Base-by-base conservation (phyloP, 225 moss, liverwort and hornwort species). In the Pseudoscleropodium purum region DNA sequence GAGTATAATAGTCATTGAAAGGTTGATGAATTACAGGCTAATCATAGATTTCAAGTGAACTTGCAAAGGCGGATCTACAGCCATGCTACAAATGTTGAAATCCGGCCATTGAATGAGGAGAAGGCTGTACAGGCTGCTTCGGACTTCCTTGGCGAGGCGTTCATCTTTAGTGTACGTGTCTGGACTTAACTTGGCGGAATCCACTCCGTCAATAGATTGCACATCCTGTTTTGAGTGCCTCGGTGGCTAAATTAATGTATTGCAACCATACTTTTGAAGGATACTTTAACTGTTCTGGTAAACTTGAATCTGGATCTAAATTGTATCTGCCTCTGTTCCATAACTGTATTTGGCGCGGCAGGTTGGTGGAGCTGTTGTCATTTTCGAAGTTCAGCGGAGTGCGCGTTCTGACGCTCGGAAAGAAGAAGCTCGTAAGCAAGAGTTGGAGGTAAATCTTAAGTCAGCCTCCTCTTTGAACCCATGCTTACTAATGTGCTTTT, bases 31-130 rank as follows among this genome's bases (percentile, higher is more conserved):
- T 87, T 92, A 82, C 95, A 98, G 98, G 92, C 94, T 56, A 98
- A 98, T 73, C 98, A 98, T 85, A 97, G 94, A 91, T 97, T 98
- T 93, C 97, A 97, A 93, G 98, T 98, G 91, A 97, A 97, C 85
- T 68, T 98, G 87, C 98, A 98, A 93, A 94, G 98, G 90, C 95
- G 97, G 77, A 96, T 98, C 75, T 98, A 98, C 79, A 94, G 98
- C 75, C 96, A 98, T 89, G 98, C 96, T 66, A 98, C 98, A 24
- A 63, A 98, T 91, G 97, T 96, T 89, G 98, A 96, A 89, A 98
- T 98, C 64, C 94, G 95, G 61, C 98, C 98, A 52, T 92, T 98
- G 77, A 95, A 97, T 77, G 97, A 96, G 90, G 96, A 96, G 93
- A 98, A 97, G 89, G 98, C 98, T 84, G 94, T 98, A 45, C 98